Evolutionary conservation across 192 early-diverging fungal species (phyloP).

Genomic region (Backusella westeae): DNA sequence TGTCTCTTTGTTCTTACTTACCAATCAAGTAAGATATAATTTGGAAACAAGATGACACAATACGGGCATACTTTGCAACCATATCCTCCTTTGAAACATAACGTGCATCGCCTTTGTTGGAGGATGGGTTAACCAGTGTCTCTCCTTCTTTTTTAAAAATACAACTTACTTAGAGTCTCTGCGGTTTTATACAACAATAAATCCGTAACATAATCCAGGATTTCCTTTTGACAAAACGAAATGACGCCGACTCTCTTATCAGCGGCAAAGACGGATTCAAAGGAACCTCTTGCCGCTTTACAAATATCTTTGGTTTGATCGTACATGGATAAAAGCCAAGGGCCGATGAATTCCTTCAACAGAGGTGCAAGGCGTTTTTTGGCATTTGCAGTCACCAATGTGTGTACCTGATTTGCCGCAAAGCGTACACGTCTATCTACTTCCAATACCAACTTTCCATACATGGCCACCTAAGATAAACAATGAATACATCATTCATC

Average conservation of each 20-base stretch:
- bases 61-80: slow-evolving; percentile 64
- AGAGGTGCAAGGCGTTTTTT: slow-evolving; percentile 77
- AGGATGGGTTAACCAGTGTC: background rate
- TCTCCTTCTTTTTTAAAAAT: slow-evolving; percentile 13
- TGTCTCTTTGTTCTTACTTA: slow-evolving; percentile 11
- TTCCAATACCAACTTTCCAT: slow-evolving; percentile 67
- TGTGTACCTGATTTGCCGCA: slow-evolving; percentile 64
- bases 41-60: slow-evolving; percentile 60
- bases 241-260: slow-evolving; percentile 75
- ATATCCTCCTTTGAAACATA: slow-evolving; percentile 76
- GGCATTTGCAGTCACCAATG: slow-evolving; percentile 58
- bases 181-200: slow-evolving; percentile 73
- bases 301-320: slow-evolving; percentile 83
- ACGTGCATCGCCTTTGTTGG: slow-evolving; percentile 59
- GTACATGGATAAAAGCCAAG: slow-evolving; percentile 83
- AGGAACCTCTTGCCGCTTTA: slow-evolving; percentile 55
- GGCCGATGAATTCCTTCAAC: slow-evolving; percentile 77
- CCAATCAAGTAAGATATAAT: slow-evolving; percentile 54
- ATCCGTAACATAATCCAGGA: slow-evolving; percentile 67
- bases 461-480: slow-evolving; percentile 61
- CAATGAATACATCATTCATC: background rate
- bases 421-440: slow-evolving; percentile 83
- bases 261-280: slow-evolving; percentile 76
- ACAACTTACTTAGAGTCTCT: slow-evolving; percentile 71
- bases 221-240: slow-evolving; percentile 73